Evolutionary conservation across 1,139 yeast genomes (phyloP), one percentile per base, ranked within the genome.

Genomic region (Taiozyma sp.): DNA sequence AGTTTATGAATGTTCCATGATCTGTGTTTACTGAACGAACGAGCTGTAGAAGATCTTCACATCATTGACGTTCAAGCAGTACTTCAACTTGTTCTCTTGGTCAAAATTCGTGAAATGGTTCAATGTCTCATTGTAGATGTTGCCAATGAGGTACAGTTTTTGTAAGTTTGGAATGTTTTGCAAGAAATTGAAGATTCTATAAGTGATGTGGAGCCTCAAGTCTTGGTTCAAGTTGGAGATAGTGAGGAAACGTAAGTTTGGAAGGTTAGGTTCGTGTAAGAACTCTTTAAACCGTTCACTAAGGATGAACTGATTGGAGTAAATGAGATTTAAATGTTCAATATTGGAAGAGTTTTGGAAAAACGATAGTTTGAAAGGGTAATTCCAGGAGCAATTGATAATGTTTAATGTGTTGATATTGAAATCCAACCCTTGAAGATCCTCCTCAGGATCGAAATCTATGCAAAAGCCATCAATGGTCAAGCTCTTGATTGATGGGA

Each of bases 271-370:
- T 30, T 57, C 54, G 41, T 58, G 58, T 16, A 66, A 51, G 40
- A 66, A 67, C 45, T 57, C 60, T 49, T 60, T 59, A 46, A 67
- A 66, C 29, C 70, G 49, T 48, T 67, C 70, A 45, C 69, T 66
- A 8, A 66, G 54, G 23, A 67, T 59, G 55, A 67, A 67, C 41
- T 64, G 61, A 44, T 64, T 59, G 22, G 64, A 55, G 45, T 66
- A 67, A 1, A 51, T 57, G 23, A 67, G 51, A 14, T 51, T 53
- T 28, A 66, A 47, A 24, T 54, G 52, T 24, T 55, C 58, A 47
- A 67, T 58, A 23, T 52, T 56, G 39, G 48, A 45, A 45, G 52
- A 50, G 16, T 54, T 53, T 7, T 66, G 66, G 44, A 66, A 65
- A 40, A 55, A 55, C 28, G 60, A 61, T 28, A 67, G 52, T 39